Base-by-base conservation (phyloP, 2,329 filamentous ascomycete species). In the Diaporthe citrichinensis region DNA sequence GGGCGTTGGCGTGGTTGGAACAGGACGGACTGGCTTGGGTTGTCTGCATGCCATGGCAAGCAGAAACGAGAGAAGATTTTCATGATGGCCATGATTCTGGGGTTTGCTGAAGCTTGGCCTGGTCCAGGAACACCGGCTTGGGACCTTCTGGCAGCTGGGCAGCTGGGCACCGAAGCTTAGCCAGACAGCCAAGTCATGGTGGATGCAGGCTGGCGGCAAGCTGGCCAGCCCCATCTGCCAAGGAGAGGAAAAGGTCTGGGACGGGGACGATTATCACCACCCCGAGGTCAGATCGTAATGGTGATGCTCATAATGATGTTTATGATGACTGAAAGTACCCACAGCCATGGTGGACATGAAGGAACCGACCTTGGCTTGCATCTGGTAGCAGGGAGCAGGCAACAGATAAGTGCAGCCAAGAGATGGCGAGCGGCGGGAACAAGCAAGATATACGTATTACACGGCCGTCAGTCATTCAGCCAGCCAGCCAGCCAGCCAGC, bases 161-260 rank as follows among this genome's bases (percentile, higher is more conserved):
- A 55, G 20, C 65, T 69, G 46, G 65, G 65, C 65, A 55, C 7
- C 23, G 65, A 69, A 69, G 65, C 65, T 69, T 69, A 69, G 65
- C 65, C 65, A 69, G 46, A 55, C 65, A 55, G 65, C 65, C 65
- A 69, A 69, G 65, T 69, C 49, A 41, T 12, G 31, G 34, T 53
- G 31, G 31, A 39, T 55, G 46, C 28, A 49, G 61, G 49, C 61
- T 28, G 41, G 61, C 34, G 41, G 49, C 49, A 23, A n/a, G 31
- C 34, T 28, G 57, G 8, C 20, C 8, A 23, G 28, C 39, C 39
- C 39, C 31, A 49, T 25, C 46, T 39, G 65, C 65, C 65, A 69
- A 69, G 49, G 25, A 25, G 62, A 67, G 44, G 15, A 68, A 8
- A 28, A 39, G 4, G 10, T 15, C 23, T 34, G 39, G 20, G 17